Evolutionary conservation across 257 asterid species (phyloP), one percentile per base, ranked within the genome.

Genomic region (Nicotiana otophora): DNA sequence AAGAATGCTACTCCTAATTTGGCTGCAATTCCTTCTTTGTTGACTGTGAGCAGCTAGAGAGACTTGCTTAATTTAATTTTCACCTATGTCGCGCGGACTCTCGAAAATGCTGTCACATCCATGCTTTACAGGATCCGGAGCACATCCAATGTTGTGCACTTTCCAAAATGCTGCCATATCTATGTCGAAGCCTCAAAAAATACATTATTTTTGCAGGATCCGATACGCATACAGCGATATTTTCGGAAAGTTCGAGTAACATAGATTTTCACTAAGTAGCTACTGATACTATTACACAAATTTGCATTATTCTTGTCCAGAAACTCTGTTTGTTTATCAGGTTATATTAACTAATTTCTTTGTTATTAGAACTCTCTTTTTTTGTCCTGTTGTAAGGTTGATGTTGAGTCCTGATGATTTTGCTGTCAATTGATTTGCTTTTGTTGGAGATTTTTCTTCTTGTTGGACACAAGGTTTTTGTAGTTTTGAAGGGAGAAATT

Each of bases 11-110:
- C 91, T 54, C 96, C 99, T 19, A 94, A 96, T 80, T 90, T 96
- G 88, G 86, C 89, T 82, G 95, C 97, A 74, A 92, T 93, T 86
- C 99, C 99, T 69, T 93, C 99, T 3, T 86, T 95, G 92, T 86
- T 95, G 86, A 87, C 96, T 67, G 97, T 88, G 78, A 85, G 95
- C 86, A 89, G 94, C 90, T 93, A 87, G 90, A 31, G 26, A 70
- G 7, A 69, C 19, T 68, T 68, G 30, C 55, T 36, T 68, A 19
- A 68, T 17, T 68, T 61, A 28, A 28, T 28, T 46, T 46, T 46
- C 9, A 10, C 4, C 0, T 9, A 2, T 8, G 51, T 42, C 10
- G 51, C 2, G 10, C 3, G 51, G 51, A 42, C 12, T 42, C 2
- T 9, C 4, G 3, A 42, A 42, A 42, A 42, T 42, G 12, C 0